Conservation (phyloP, 441 rosid genomes). For the Jatropha multifida region DNA sequence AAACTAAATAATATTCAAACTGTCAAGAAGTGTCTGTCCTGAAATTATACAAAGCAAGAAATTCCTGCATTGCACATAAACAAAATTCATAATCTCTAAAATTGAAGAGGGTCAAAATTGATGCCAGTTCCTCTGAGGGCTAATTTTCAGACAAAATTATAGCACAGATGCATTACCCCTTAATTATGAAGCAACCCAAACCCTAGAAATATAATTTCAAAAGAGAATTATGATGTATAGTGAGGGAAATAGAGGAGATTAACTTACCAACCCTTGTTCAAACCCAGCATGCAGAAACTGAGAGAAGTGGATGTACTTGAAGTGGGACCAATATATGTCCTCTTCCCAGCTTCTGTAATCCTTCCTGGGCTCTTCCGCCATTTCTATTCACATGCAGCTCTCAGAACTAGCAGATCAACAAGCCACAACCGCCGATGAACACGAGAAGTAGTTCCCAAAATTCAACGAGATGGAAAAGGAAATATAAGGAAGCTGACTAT, state of each 20-base stretch:
- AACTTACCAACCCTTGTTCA: conserved; percentile 49
- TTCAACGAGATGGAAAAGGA: not conserved
- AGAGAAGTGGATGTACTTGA: conserved; percentile 53
- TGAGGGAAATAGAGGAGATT: not conserved
- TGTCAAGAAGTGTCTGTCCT: not conserved
- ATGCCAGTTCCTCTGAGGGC: not conserved
- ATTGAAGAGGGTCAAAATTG: not conserved
- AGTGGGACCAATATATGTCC: conserved; percentile 68
- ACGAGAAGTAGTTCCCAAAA: not conserved
- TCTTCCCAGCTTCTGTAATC: conserved; percentile 66
- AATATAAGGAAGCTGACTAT: not conserved
- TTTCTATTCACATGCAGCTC: conserved; percentile 20
- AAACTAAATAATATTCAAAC: not conserved
- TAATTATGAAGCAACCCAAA: not conserved
- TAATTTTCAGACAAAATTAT: not conserved
- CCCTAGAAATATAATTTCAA: not conserved
- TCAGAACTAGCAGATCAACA: not conserved
- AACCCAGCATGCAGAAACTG: conserved; percentile 55
- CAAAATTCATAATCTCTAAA: not conserved
- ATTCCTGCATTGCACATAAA: not conserved
- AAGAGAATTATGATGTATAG: not conserved
- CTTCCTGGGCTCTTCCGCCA: conserved; percentile 38
- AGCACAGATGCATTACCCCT: not conserved
- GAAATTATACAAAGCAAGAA: not conserved
- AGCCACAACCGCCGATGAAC: no score